Base-by-base conservation (phyloP, 768 basidiomycete genomes). In the Mycena vulgaris region DNA sequence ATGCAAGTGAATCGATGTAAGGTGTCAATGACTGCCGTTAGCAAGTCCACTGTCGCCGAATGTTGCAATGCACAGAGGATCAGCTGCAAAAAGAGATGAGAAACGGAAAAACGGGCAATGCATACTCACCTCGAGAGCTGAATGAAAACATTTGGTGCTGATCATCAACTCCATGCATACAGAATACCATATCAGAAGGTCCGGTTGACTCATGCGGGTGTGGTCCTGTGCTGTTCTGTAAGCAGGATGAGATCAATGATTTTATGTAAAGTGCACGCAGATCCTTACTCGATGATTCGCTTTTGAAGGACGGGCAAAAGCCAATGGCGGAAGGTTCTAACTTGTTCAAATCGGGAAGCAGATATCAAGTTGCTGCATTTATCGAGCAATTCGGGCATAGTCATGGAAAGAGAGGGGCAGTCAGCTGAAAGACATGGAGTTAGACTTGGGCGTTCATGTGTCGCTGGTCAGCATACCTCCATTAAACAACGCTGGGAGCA, bases 341-440 rank as follows among this genome's bases (percentile, higher is more conserved):
- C 88, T 80, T 95, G 93, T 71, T 95, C 93, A 70, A 89, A 95
- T 25, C 92, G 88, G 27, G 92, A 85, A 3, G 92, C 90, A 5
- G 79, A 79, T 33, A 89, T 75, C 48, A 92, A 75, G 5, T 80
- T 82, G 11, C 74, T 78, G 76, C 91, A 93, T 30, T 78, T 81
- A 19, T 76, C 71, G 16, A 84, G 77, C 21, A 90, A 72, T n/a
- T 76, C 76, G 6, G 80, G 74, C 16, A 83, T 80, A n/a, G 87
- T 85, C 9, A 75, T 66, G 65, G 80, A 76, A 33, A 73, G 62
- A 17, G 74, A 52, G 16, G 73, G 63, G 11, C 72, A 21, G 7
- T 78, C 70, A 19, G 82, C 89, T 89, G 63, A 17, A 74, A 61
- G 23, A 63, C 13, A 5, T 30, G 27, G 2, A 5, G 27, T 71